phyloP scores from a whole-genome alignment of 176 grass and related monocot species.

The Oryza brachyantha region DNA sequence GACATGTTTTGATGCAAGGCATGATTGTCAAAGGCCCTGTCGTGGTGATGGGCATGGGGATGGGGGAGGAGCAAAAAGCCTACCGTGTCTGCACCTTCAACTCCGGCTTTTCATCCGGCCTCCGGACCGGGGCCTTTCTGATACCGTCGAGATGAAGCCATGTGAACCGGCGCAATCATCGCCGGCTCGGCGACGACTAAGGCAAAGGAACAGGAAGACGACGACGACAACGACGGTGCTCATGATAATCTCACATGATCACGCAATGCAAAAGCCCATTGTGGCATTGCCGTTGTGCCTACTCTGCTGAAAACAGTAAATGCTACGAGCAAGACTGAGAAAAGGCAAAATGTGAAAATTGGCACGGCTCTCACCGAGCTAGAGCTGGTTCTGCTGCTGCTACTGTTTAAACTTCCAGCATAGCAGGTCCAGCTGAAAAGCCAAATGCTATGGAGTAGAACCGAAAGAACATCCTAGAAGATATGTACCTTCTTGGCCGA shows the following conservation, averaged over 20 bases:
- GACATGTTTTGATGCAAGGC: background rate
- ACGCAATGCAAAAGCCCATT: background rate
- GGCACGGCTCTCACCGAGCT: background rate
- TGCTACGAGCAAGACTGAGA: slow-evolving; percentile 5
- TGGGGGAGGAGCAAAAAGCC: background rate
- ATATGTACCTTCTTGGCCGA: background rate
- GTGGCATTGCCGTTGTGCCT: background rate
- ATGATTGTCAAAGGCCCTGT: slow-evolving; percentile 23
- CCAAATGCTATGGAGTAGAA: background rate
- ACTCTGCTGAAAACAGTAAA: slow-evolving; percentile 29
- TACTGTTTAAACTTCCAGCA: background rate
- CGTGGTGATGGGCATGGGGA: slow-evolving; percentile 23
- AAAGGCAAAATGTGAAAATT: background rate
- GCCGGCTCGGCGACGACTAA: background rate
- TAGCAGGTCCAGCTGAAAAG: slow-evolving; percentile 20
- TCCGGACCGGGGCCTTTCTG: background rate
- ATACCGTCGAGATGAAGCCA: slow-evolving; percentile 10
- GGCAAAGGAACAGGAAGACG: background rate
- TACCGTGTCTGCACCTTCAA: slow-evolving; percentile 21
- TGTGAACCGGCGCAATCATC: slow-evolving; percentile 33
- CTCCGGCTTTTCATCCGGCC: slow-evolving; percentile 11
- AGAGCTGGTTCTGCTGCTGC: background rate
- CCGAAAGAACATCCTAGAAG: background rate
- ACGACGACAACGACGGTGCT: slow-evolving; percentile 9
- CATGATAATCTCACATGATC: slow-evolving; percentile 22